phyloP scores from a whole-genome alignment of 2,329 filamentous ascomycete species.

The Zelopaecilomyces penicillatus region DNA sequence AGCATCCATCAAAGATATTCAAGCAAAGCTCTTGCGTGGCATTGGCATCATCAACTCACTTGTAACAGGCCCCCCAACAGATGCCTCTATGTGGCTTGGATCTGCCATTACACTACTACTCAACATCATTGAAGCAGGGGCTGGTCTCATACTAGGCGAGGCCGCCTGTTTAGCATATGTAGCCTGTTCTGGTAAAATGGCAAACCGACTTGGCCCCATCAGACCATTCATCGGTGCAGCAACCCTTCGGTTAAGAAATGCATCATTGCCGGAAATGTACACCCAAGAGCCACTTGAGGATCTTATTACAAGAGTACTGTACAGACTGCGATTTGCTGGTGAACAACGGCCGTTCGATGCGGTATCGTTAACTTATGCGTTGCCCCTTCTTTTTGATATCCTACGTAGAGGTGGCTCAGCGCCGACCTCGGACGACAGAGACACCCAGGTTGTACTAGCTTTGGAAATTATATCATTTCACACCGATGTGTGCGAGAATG shows the following conservation, averaged over 20 bases:
- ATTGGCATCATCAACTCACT: constrained; percentile 79
- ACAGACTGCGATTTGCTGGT: constrained; percentile 79
- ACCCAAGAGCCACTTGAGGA: constrained; percentile 74
- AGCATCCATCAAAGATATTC: constrained; percentile 58
- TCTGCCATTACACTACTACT: constrained; percentile 67
- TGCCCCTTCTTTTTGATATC: constrained; percentile 74
- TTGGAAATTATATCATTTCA: constrained; percentile 87
- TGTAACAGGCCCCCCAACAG: constrained; percentile 79
- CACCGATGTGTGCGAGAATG: constrained; percentile 68
- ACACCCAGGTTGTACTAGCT: constrained; percentile 82
- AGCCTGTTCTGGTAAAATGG: constrained; percentile 66
- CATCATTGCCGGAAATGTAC: constrained; percentile 63
- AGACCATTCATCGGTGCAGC: constrained; percentile 81
- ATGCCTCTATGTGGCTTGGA: constrained; percentile 82
- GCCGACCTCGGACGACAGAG: constrained; percentile 64
- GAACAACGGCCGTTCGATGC: constrained; percentile 92
- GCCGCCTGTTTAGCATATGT: constrained; percentile 71
- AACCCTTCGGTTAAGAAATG: constrained; percentile 69
- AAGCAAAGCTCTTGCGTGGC: constrained; percentile 67
- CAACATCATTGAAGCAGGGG: constrained; percentile 68
- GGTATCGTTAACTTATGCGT: constrained; percentile 77
- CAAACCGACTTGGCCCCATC: constrained; percentile 64
- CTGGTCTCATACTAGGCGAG: constrained; percentile 73
- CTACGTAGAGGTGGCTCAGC: constrained; percentile 73
- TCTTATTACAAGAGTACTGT: constrained; percentile 80